These are phyloP conservation scores for Parsonsia alboflavescens DNA, from an alignment of 257 asterid genomes.

Conservation along the genomic window DNA sequence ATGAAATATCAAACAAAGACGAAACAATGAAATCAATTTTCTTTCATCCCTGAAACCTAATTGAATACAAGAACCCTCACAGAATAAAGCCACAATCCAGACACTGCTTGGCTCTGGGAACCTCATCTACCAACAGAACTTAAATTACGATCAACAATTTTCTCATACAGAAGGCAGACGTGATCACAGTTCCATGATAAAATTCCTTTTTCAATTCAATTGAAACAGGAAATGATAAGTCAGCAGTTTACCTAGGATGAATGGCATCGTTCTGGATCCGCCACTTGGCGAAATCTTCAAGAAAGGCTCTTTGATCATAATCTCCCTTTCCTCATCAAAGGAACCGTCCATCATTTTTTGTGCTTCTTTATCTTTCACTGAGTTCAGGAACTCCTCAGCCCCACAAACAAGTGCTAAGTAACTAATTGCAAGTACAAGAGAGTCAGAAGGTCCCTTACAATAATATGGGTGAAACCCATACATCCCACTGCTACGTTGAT, in stretches of 20 bases:
- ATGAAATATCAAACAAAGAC: background rate
- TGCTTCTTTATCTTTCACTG: background rate
- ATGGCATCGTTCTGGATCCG: background rate
- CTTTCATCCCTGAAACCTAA: no score
- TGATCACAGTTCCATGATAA: background rate
- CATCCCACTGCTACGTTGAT: no score
- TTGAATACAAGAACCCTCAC: no score
- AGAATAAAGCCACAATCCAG: no score
- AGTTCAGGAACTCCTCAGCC: no score
- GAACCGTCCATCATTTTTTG: background rate
- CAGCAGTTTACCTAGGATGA: background rate
- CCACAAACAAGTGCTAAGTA: no score
- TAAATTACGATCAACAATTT: background rate
- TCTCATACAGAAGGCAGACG: background rate
- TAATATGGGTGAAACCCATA: no score
- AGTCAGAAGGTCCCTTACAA: no score
- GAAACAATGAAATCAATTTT: background rate
- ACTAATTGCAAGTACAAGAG: no score
- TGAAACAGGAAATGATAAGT: no score
- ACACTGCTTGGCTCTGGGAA: no score
- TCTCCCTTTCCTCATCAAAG: background rate
- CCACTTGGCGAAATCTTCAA: background rate
- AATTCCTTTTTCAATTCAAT: background rate
- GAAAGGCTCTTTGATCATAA: background rate
- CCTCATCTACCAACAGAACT: background rate